Evolutionary conservation across 2,329 filamentous ascomycete genomes (phyloP).

Genomic region (Arthrinium puccinioides): DNA sequence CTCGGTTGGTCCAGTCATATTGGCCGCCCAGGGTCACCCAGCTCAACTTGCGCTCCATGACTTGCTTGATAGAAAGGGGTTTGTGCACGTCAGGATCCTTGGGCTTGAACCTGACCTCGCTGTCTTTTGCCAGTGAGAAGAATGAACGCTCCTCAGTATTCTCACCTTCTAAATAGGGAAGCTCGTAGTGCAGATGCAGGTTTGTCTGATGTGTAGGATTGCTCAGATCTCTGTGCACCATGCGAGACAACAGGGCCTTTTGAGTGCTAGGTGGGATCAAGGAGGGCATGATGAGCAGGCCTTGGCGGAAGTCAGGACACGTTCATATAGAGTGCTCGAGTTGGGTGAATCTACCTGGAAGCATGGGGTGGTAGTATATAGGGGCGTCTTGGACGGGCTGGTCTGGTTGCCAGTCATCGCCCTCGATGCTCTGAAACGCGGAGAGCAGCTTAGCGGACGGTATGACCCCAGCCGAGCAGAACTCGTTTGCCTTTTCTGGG

Average conservation of each 20-base stretch:
- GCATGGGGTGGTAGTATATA: slow-evolving; percentile 56
- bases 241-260: slow-evolving; percentile 57
- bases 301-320: slow-evolving; percentile 33
- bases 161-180: slow-evolving; percentile 47
- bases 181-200: slow-evolving; percentile 72
- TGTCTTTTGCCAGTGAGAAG: slow-evolving; percentile 42
- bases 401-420: slow-evolving; percentile 20
- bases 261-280: slow-evolving; percentile 68
- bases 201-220: slow-evolving; percentile 76
- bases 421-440: slow-evolving; percentile 35
- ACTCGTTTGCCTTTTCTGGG: slow-evolving; percentile 30
- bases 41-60: slow-evolving; percentile 73
- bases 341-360: slow-evolving; percentile 68
- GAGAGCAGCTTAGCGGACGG: slow-evolving; percentile 31
- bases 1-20: slow-evolving; percentile 89
- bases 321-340: too few relatives aligned
- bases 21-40: slow-evolving; percentile 95
- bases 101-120: slow-evolving; percentile 52
- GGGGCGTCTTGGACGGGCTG: slow-evolving; percentile 29
- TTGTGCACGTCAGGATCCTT: slow-evolving; percentile 70
- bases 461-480: slow-evolving; percentile 38
- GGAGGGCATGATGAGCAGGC: slow-evolving; percentile 69
- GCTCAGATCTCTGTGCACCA: slow-evolving; percentile 72
- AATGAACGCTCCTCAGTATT: slow-evolving; percentile 35
- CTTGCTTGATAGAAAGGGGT: slow-evolving; percentile 59